These are phyloP conservation scores for Colletotrichum cuscutae DNA, from an alignment of 2,329 filamentous ascomycete species.

Conservation along the genomic window DNA sequence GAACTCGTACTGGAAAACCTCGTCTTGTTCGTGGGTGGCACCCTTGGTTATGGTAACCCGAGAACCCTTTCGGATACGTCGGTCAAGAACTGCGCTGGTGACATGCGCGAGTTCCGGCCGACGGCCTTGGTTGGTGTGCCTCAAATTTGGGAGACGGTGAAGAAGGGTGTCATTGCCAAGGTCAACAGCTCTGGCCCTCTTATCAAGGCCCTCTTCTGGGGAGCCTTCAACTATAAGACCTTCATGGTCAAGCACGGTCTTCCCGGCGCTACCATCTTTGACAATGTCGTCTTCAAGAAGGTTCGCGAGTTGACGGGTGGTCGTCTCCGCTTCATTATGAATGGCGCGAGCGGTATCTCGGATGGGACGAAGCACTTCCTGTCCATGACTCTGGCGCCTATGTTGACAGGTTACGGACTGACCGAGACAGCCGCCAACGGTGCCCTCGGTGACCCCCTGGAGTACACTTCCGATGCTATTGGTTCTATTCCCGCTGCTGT, in stretches of 20 bases:
- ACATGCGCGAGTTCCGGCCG: slow-evolving; percentile 91
- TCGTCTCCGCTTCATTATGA: slow-evolving; percentile 88
- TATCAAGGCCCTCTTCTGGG: slow-evolving; percentile 81
- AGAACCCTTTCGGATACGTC: slow-evolving; percentile 88
- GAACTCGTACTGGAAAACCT: slow-evolving; percentile 97
- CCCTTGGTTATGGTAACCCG: slow-evolving; percentile 92
- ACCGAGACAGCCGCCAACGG: slow-evolving; percentile 93
- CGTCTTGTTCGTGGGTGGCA: slow-evolving; percentile 88
- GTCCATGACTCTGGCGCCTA: slow-evolving; percentile 90
- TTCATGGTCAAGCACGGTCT: slow-evolving; percentile 68
- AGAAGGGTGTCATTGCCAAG: slow-evolving; percentile 89
- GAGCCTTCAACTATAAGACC: slow-evolving; percentile 68
- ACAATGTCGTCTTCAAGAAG: slow-evolving; percentile 89
- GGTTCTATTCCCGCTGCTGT: slow-evolving; percentile 82
- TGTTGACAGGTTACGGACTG: slow-evolving; percentile 93
- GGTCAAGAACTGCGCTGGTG: slow-evolving; percentile 89
- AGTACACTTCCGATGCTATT: slow-evolving; percentile 82
- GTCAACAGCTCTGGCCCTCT: slow-evolving; percentile 78
- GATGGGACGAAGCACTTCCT: slow-evolving; percentile 91
- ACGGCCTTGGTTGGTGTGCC: slow-evolving; percentile 94
- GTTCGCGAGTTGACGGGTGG: slow-evolving; percentile 92
- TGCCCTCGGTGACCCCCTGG: slow-evolving; percentile 82
- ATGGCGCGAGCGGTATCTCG: slow-evolving; percentile 91
- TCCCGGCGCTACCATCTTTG: slow-evolving; percentile 76
- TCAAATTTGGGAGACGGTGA: slow-evolving; percentile 96